Conservation (phyloP, 208 protist species). For the Acanthamoeba rhysodes region DNA sequence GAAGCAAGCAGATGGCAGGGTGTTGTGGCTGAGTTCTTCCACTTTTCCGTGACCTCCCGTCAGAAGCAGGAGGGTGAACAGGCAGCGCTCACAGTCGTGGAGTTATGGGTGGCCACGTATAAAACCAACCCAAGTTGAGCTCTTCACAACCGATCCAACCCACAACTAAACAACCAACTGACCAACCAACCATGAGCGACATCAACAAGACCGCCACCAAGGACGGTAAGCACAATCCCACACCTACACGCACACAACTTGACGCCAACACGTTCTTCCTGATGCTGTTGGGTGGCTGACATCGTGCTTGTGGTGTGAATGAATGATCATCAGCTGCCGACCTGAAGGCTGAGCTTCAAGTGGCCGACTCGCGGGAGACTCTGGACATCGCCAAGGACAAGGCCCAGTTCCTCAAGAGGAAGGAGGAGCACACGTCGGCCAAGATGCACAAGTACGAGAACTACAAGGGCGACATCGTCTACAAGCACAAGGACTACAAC, state of each 20-base stretch:
- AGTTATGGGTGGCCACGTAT: too few species aligned
- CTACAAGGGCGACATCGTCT: neutral
- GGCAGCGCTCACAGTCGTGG: too few species aligned
- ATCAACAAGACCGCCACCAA: neutral
- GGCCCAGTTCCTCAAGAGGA: neutral
- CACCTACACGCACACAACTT: neutral
- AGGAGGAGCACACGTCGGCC: neutral
- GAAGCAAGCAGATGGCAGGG: too few species aligned
- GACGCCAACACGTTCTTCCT: too few species aligned
- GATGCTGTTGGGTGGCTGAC: too few species aligned
- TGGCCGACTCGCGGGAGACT: neutral
- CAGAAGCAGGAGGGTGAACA: too few species aligned
- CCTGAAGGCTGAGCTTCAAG: neutral
- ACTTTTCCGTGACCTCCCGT: too few species aligned
- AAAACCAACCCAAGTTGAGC: too few species aligned
- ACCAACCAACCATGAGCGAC: neutral
- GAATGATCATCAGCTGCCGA: neutral
- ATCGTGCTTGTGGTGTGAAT: neutral
- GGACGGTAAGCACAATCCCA: neutral
- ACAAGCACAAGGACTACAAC: constrained; percentile 45
- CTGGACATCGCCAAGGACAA: constrained; percentile 1
- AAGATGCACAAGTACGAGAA: neutral
- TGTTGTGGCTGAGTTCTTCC: too few species aligned
- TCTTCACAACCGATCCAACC: too few species aligned
- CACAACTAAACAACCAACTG: neutral